A percentile compares a stretch with the other conserved stretches of the same genome.
Conservation (phyloP, 75 land plant genomes). For the Cunninghamia lanceolata region DNA sequence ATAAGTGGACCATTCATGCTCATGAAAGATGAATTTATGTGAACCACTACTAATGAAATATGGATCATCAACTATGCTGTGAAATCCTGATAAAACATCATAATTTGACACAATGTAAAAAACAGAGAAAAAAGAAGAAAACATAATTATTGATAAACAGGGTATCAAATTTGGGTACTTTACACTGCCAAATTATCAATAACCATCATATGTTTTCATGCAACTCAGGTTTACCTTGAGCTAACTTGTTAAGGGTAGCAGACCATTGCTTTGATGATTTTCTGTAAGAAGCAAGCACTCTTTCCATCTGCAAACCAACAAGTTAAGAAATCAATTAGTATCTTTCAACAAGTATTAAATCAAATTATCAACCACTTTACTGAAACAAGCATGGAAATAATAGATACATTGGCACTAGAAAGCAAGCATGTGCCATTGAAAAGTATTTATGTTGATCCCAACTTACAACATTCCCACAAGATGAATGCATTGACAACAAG, state of each 20-base stretch:
- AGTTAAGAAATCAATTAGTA: background rate
- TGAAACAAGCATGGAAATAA: background rate
- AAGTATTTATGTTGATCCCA: background rate
- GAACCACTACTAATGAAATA: too few relatives aligned
- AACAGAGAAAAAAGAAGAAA: background rate
- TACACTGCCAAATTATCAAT: background rate
- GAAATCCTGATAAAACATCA: too few relatives aligned
- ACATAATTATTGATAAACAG: background rate
- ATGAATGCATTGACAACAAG: slow-evolving; percentile 92
- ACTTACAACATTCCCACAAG: slow-evolving; percentile 86
- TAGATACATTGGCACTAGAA: background rate
- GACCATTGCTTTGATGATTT: slow-evolving; percentile 96
- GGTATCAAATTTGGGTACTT: background rate
- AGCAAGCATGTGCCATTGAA: background rate
- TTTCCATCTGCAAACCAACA: slow-evolving; percentile 58
- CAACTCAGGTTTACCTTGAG: slow-evolving; percentile 53
- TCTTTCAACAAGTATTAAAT: background rate
- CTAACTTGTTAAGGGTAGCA: slow-evolving; percentile 86
- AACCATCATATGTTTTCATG: background rate
- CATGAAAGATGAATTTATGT: too few relatives aligned
- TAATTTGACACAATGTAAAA: background rate
- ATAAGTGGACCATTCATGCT: too few relatives aligned
- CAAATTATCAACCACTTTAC: background rate
- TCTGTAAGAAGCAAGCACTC: slow-evolving; percentile 73
- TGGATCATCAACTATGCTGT: too few relatives aligned